Percentiles rank a stretch among this genome's conserved stretches.
phyloP scores from a whole-genome alignment of 2,329 filamentous ascomycete genomes.

The Dichotomopilus funicola region DNA sequence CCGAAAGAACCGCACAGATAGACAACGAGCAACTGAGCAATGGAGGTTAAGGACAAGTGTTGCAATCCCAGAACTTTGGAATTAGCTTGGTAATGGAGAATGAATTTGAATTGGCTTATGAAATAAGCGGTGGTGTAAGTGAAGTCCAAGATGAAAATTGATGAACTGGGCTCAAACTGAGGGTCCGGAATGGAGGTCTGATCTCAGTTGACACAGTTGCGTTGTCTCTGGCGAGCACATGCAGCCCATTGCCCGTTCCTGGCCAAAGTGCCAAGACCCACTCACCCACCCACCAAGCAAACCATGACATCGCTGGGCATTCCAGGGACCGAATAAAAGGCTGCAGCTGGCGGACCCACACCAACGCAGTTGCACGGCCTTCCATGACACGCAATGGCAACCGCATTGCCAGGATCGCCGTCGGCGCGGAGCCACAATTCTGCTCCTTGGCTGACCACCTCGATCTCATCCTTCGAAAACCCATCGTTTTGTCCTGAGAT shows the following conservation, averaged over 20 bases:
- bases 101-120: no score
- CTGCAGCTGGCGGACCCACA: background rate
- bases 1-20: no score
- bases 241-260: background rate
- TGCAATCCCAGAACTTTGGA: no score
- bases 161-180: no score
- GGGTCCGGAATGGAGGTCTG: background rate
- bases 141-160: no score
- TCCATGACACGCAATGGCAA: constrained; percentile 8
- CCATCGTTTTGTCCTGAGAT: background rate
- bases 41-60: background rate
- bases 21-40: no score
- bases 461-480: background rate
- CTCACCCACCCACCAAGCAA: no score
- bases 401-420: background rate
- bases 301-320: constrained; percentile 8
- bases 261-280: background rate
- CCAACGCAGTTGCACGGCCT: background rate
- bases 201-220: no score
- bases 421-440: constrained; percentile 5
- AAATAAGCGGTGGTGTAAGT: no score
- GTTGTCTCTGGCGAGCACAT: no score
- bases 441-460: constrained; percentile 3
- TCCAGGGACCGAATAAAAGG: background rate
- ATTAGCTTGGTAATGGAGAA: no score